Evolutionary conservation across 1,284 basidiomycete species (phyloP).

Genomic region (Farysia itapuensis): DNA sequence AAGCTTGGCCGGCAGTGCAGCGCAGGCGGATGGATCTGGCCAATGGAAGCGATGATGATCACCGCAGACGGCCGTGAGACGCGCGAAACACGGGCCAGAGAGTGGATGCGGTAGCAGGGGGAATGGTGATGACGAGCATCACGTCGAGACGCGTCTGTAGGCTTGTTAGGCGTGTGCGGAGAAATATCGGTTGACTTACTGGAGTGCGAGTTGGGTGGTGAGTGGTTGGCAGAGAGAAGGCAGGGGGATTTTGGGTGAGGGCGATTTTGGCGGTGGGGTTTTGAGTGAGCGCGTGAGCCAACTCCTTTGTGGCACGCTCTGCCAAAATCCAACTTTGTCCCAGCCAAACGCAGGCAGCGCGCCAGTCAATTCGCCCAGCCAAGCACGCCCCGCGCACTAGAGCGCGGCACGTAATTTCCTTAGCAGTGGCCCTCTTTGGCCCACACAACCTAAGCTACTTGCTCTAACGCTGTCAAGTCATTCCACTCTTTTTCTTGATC

Average conservation of each 20-base stretch:
- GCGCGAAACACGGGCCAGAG: no score
- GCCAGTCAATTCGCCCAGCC: neutral
- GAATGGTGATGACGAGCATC: slow-evolving; percentile 13
- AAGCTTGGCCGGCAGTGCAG: no score
- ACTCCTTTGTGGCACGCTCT: neutral
- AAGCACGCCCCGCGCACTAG: neutral
- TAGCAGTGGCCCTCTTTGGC: no score
- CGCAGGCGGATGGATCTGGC: no score
- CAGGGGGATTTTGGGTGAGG: slow-evolving; percentile 23
- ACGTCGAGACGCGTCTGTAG: slow-evolving; percentile 30
- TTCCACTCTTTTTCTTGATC: no score
- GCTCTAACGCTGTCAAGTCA: no score
- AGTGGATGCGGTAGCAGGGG: no score
- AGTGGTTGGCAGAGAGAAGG: slow-evolving; percentile 22
- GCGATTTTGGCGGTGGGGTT: slow-evolving; percentile 22
- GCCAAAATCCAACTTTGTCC: neutral
- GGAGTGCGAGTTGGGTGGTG: slow-evolving; percentile 5
- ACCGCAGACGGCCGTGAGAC: no score
- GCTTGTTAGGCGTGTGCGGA: slow-evolving; percentile 5
- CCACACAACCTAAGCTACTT: no score
- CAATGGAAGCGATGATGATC: no score
- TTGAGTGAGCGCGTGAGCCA: slow-evolving; percentile 17
- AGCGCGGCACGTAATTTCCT: no score
- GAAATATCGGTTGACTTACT: slow-evolving; percentile 34
- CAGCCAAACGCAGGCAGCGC: neutral